Evolutionary conservation across 345 rosid species (phyloP), one percentile per base, ranked within the genome.

Genomic region (Salix dunnii): DNA sequence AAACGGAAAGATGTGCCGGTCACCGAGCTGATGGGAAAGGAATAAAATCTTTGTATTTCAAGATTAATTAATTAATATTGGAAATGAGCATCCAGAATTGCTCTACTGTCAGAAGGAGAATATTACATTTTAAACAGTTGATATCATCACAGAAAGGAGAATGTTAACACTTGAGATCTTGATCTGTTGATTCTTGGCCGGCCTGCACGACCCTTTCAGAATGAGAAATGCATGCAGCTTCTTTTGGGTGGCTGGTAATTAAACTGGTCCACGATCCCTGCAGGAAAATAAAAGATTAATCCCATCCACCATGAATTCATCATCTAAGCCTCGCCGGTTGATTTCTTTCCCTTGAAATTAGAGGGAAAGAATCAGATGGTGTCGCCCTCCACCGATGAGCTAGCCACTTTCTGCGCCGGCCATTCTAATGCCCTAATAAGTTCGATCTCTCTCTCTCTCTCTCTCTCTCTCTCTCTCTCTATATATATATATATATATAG

Each of bases 11-110:
- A 46, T 46, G 5, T 46, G 51, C 18, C 6, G 5, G 51, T 4
- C 51, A 46, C 14, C 51, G 18, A 40, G 46, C 17, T 48, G 53
- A 48, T 17, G 21, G 33, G 3, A 16, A 1, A 55, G 31, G 77
- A 80, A 80, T 76, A 72, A 72, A 71, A 80, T 80, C 79, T 67
- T 72, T 67, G 80, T 70, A 61, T 76, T 76, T 77, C 65, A 55
- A 30, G 36, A 35, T 33, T 33, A 6, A 33, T 35, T 35, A 35
- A 5, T 35, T 23, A 13, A 38, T 42, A 55, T 43, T 67, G 74
- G 64, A 2, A 10, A 61, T 42, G 46, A 10, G 46, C 36, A 35
- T 35, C 36, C 5, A 35, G 36, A 35, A 35, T 35, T 35, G 36
- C 5, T 35, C 36, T 35, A 35, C 36, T 0, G 36, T 35, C 36